phyloP scores from a whole-genome alignment of 108 stramenopile genomes.

The Nitzschia sp. region DNA sequence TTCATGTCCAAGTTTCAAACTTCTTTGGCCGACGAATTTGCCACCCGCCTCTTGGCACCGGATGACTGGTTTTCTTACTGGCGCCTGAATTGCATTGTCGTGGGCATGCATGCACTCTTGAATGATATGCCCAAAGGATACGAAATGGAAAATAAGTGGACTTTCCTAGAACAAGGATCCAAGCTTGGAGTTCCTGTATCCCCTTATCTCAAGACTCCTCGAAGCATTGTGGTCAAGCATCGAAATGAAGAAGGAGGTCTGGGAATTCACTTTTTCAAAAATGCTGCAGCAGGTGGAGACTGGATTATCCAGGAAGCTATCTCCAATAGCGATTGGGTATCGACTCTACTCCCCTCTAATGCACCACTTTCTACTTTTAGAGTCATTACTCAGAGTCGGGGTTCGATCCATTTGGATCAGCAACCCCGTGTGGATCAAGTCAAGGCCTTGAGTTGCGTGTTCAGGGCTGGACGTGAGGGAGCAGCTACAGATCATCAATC shows the following conservation, averaged over 20 bases:
- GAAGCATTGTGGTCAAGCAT: slow-evolving; percentile 92
- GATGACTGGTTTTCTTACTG: slow-evolving; percentile 97
- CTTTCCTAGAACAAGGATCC: slow-evolving; percentile 83
- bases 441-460: slow-evolving; percentile 89
- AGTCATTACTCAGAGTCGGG: slow-evolving; percentile 90
- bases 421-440: slow-evolving; percentile 43
- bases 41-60: slow-evolving; percentile 83
- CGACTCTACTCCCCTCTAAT: slow-evolving; percentile 74
- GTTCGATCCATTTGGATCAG: slow-evolving; percentile 51
- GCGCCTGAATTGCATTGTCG: slow-evolving; percentile 93
- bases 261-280: slow-evolving; percentile 93
- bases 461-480: slow-evolving; percentile 88
- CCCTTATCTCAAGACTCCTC: slow-evolving; percentile 76
- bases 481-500: slow-evolving; percentile 95
- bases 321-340: slow-evolving; percentile 75
- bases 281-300: slow-evolving; percentile 92
- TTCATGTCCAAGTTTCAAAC: slow-evolving; percentile 51
- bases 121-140: slow-evolving; percentile 77
- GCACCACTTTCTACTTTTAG: slow-evolving; percentile 98
- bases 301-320: slow-evolving; percentile 97
- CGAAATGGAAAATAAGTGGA: slow-evolving; percentile 97
- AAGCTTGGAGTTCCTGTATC: slow-evolving; percentile 86
- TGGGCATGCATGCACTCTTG: slow-evolving; percentile 87
- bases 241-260: slow-evolving; percentile 97
- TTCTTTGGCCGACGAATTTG: slow-evolving; percentile 62